phyloP scores from a whole-genome alignment of 306 rosid genomes.

The Delonix regia region DNA sequence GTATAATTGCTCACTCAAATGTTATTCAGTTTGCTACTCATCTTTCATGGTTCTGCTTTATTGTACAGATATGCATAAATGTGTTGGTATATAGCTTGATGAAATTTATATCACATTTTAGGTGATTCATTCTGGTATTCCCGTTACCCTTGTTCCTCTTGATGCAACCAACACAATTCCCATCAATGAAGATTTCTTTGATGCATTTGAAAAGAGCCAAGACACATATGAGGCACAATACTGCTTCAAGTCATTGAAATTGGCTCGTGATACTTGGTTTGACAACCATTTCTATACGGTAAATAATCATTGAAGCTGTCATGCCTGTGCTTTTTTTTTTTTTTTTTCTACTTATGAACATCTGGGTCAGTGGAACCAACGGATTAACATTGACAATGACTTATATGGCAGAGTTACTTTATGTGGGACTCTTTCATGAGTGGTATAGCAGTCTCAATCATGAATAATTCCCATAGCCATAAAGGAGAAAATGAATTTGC shows the following conservation, averaged over 20 bases:
- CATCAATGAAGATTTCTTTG: conserved; percentile 62
- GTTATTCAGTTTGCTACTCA: not conserved
- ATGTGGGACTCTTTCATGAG: conserved; percentile 92
- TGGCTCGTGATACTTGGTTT: conserved; percentile 76
- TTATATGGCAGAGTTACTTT: conserved; percentile 75
- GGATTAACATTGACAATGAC: conserved; percentile 3
- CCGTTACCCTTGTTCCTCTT: conserved; percentile 81
- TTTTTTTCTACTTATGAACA: not conserved
- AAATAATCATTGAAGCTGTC: conserved; percentile 26
- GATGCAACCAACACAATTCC: conserved; percentile 97
- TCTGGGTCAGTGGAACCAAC: not conserved
- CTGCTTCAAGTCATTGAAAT: conserved; percentile 80
- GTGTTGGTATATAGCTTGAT: conserved; percentile 10
- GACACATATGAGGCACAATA: conserved; percentile 86
- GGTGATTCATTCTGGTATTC: conserved; percentile 97
- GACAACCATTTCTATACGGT: conserved; percentile 72
- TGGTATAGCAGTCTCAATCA: conserved; percentile 85
- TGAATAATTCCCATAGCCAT: conserved; percentile 56
- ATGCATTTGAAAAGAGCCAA: conserved; percentile 66
- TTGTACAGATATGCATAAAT: not conserved
- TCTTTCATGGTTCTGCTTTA: not conserved
- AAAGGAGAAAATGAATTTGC: conserved; percentile 82
- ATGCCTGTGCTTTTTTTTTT: not conserved
- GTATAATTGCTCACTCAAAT: no score
- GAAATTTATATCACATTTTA: conserved; percentile 31